phyloP scores from a whole-genome alignment of 2,329 filamentous ascomycete species.

The Aplosporella prunicola region DNA sequence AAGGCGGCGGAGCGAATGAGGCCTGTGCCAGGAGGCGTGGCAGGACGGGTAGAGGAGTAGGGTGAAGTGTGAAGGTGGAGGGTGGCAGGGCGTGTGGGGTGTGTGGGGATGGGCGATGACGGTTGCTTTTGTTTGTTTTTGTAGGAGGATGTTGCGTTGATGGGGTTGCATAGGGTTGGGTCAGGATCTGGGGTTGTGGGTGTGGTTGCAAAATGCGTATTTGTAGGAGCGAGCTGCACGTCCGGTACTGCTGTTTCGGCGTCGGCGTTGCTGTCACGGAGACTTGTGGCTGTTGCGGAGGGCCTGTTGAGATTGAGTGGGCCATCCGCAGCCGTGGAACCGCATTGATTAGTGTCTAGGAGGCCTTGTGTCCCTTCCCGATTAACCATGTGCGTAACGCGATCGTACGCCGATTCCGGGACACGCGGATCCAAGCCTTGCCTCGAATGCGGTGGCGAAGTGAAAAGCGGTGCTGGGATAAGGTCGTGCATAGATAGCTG shows the following conservation, averaged over 20 bases:
- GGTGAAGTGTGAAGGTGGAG: background rate
- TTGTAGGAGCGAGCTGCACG: background rate
- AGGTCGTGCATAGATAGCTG: constrained; percentile 4
- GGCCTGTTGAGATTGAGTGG: background rate
- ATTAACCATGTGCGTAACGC: background rate
- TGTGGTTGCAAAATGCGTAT: background rate
- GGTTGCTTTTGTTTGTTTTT: no score
- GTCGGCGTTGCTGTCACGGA: background rate
- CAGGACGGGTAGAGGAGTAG: background rate
- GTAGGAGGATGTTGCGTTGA: no score
- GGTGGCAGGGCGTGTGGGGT: no score
- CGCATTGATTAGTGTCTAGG: background rate
- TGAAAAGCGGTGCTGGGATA: constrained; percentile 7
- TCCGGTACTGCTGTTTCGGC: background rate
- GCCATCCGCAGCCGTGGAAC: background rate
- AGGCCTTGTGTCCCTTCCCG: background rate
- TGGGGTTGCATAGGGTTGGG: background rate
- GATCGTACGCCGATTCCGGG: constrained; percentile 8
- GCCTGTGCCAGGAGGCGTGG: background rate
- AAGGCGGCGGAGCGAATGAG: constrained; percentile 23
- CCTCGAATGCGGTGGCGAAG: constrained; percentile 9
- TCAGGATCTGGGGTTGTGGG: constrained; percentile 6
- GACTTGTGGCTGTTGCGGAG: constrained; percentile 4
- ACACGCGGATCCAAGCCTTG: constrained; percentile 6
- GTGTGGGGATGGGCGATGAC: no score